phyloP scores from a whole-genome alignment of 306 rosid species.

The Ormosia emarginata region DNA sequence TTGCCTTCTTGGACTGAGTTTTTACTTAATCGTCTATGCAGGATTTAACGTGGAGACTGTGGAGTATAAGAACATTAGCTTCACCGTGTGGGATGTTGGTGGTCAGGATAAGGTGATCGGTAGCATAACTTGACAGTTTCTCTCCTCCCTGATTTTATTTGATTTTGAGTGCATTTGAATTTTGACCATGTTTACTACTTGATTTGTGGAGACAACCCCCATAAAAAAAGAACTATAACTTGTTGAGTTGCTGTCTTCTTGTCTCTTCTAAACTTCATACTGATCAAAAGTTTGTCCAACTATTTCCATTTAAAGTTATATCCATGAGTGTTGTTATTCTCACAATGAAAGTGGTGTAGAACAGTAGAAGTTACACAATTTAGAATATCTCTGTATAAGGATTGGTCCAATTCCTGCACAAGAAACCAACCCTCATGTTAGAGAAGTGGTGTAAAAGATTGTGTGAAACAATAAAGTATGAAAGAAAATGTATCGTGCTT shows the following conservation, averaged over 20 bases:
- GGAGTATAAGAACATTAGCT: constrained; percentile 56
- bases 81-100: constrained; percentile 63
- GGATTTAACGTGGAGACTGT: constrained; percentile 60
- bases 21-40: constrained; percentile 14
- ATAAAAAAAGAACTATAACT: background rate
- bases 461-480: too few species aligned
- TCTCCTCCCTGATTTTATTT: background rate
- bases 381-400: background rate
- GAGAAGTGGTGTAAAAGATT: too few species aligned
- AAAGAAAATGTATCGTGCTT: too few species aligned
- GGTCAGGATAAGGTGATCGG: constrained; percentile 52
- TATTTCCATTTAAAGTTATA: background rate
- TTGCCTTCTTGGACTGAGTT: background rate
- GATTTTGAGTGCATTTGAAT: background rate
- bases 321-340: background rate
- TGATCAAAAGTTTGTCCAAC: background rate
- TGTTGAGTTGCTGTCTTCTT: background rate
- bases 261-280: background rate
- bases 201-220: background rate
- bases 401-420: background rate
- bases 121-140: background rate
- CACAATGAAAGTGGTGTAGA: background rate
- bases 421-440: too few species aligned
- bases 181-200: background rate
- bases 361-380: background rate